phyloP scores from a whole-genome alignment of 345 rosid species.

The Lepidium africanum region DNA sequence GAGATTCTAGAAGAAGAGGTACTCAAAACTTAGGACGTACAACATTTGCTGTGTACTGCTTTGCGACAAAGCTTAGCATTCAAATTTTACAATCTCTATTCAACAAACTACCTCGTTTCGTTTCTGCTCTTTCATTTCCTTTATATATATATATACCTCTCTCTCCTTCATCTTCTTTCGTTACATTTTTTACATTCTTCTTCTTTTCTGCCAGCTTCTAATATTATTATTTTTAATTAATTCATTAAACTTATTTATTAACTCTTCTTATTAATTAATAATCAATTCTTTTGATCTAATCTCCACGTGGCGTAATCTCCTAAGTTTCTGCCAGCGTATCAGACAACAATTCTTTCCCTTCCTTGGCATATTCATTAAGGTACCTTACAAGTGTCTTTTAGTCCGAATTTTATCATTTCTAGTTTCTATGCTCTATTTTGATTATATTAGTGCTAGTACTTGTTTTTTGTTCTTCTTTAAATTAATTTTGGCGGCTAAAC shows the following conservation, averaged over 20 bases:
- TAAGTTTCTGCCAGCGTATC: constrained; percentile 23
- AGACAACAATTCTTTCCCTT: constrained; percentile 21
- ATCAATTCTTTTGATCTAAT: background rate
- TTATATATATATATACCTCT: background rate
- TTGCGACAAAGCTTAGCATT: constrained; percentile 25
- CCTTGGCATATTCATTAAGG: constrained; percentile 11
- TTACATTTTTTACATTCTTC: background rate
- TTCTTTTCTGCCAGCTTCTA: background rate
- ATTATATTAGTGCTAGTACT: too few relatives aligned
- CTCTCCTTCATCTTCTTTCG: background rate
- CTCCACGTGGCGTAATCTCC: constrained; percentile 16
- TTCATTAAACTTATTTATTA: background rate
- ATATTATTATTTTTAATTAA: background rate
- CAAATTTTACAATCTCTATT: background rate
- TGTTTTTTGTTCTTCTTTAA: background rate
- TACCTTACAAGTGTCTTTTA: background rate
- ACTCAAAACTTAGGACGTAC: constrained; percentile 29
- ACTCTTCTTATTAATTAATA: background rate
- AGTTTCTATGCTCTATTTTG: too few relatives aligned
- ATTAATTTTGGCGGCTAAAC: constrained; percentile 11
- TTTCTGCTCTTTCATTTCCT: background rate
- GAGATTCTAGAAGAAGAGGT: constrained; percentile 29
- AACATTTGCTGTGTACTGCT: constrained; percentile 22
- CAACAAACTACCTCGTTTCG: background rate
- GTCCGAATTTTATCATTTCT: background rate